Base-by-base conservation (phyloP, 768 basidiomycete species). In the Xerocomus potaroensis region DNA sequence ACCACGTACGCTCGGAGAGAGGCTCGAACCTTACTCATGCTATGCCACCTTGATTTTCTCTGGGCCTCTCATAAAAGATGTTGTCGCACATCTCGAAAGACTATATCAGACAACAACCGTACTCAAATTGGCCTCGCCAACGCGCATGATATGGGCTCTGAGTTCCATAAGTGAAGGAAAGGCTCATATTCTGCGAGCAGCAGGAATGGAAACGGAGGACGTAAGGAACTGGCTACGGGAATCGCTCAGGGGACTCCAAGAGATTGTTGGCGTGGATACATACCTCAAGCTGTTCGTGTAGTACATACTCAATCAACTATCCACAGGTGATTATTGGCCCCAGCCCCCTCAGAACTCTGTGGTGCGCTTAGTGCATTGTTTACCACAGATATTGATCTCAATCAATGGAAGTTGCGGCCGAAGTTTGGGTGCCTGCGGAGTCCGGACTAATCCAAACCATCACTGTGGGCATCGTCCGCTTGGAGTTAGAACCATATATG, bases 11-110 rank as follows among this genome's bases (percentile, higher is more conserved):
- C 75, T 91, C 34, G 69, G 62, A 8, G 78, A 83, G 36, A 76
- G 76, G 48, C 73, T 96, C 45, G 72, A 71, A 8, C 91, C 92
- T 3, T 97, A 95, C 61, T 77, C 86, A 8, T 94, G 91, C 66
- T 97, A 95, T 65, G 92, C 91, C 16, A 93, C 83, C 53, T 65
- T 95, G 16, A 72, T 96, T 50, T 75, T 97, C 50, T 79, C 77
- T 51, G 95, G 94, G 4, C 84, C 87, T 0, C 64, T 73, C 45
- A 71, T 83, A 16, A 65, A 69, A 36, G 57, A 57, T 1, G 67
- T 84, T 5, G 69, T 86, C 26, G 45, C 61, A 1, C 63, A 72
- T 39, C 69, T 97, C 40, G 59, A 66, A 19, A 64, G 51, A 18
- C 63, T 73, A 53, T 84, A 84, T 55, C 66, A 72, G 41, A 54